Evolutionary conservation across 768 basidiomycete genomes (phyloP).

Genomic region (Kwoniella heveanensis): DNA sequence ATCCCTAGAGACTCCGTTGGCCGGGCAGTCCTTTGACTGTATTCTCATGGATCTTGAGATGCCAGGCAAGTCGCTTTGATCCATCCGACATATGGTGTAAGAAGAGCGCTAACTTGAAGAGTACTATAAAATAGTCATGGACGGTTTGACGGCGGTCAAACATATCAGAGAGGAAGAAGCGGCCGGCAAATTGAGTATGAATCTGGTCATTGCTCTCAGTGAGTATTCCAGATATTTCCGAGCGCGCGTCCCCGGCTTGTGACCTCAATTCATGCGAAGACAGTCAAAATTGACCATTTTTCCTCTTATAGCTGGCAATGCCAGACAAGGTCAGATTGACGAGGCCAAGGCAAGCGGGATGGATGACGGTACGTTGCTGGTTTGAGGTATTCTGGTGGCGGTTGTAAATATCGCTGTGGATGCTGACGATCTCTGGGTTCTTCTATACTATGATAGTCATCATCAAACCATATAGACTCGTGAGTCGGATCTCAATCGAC

Average conservation of each 20-base stretch:
- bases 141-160: conserved; percentile 49
- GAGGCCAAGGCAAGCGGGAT: conserved; percentile 50
- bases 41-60: conserved; percentile 53
- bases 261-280: neutral
- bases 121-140: conserved; percentile 39
- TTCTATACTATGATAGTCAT: conserved; percentile 26
- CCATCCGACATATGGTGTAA: neutral
- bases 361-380: conserved; percentile 42
- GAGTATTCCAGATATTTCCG: no score
- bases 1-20: conserved; percentile 5
- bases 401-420: neutral
- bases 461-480: conserved; percentile 49
- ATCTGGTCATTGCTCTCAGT: conserved; percentile 51
- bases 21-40: conserved; percentile 43
- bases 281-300: no score
- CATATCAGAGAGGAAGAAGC: conserved; percentile 48
- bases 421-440: neutral
- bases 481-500: neutral
- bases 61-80: conserved; percentile 41
- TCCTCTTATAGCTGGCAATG: conserved; percentile 46
- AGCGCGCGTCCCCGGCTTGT: no score
- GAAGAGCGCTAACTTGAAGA: neutral
- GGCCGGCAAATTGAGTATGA: conserved; percentile 33
- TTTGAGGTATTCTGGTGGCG: neutral
- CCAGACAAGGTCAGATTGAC: conserved; percentile 53